Base-by-base conservation (phyloP, 2,329 filamentous ascomycete genomes). In the Talaromyces sp. region DNA sequence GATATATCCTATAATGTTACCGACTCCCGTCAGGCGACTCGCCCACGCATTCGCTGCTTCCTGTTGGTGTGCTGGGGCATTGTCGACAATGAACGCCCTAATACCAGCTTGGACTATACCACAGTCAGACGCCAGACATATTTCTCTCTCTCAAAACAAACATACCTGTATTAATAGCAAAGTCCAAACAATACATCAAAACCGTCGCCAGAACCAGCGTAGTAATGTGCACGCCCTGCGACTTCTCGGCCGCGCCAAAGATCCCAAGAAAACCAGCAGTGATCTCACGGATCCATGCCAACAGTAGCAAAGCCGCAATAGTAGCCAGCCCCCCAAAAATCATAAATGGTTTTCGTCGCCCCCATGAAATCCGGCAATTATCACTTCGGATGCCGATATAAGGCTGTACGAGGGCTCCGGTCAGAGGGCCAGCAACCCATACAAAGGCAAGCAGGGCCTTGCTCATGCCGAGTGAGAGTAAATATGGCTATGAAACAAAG, bases 11-110 rank as follows among this genome's bases (percentile, higher is more conserved):
- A 93, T 75, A 58, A 98, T 96, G 72, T 96, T 97, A 32, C 93
- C 95, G 52, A 96, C 78, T 26, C 93, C 93, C 11, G 88, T 89
- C 60, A 93, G 84, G 56, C 93, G 86, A 69, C 91, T 93, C 21
- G 93, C 91, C 93, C 96, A 97, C 46, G 93, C 89, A 76, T 98
- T 98, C 58, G 93, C 93, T 41, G 88, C 83, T 75, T 96, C 93
- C 77, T 98, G 93, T 73, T 98, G 93, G 70, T 97, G 93, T 1
- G 90, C 86, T 0, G 95, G 95, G 0, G 91, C 90, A 69, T 92
- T 93, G 71, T 98, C 93, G 26, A 97, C 90, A 58, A 98, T 96
- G 72, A 96, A 96, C 26, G 93, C 91, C 65, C 93, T 85, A 69
- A 97, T 90, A 4, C 87, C 90, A 55, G 95, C 93, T 83, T 98